Conservation (phyloP, 2,329 filamentous ascomycete genomes). For the Alternaria sp. region DNA sequence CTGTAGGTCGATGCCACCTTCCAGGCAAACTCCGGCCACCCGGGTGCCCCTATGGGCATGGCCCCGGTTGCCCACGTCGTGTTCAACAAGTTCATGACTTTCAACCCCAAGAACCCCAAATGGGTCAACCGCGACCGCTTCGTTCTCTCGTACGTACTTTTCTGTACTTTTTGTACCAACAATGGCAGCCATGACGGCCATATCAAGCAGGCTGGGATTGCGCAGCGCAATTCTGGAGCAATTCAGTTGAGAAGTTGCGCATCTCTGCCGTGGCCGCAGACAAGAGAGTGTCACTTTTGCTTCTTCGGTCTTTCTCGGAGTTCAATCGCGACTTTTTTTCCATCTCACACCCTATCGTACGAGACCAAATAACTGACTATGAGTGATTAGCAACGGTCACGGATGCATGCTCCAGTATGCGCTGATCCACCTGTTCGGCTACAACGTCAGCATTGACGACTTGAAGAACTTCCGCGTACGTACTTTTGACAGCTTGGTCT, state of each 20-base stretch:
- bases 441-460: constrained; percentile 85
- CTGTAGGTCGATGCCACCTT: constrained; percentile 94
- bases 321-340: neutral
- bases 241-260: constrained; percentile 11
- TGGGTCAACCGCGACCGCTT: constrained; percentile 99
- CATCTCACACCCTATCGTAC: neutral
- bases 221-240: constrained; percentile 7
- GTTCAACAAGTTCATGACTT: constrained; percentile 99
- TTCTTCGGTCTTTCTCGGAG: neutral
- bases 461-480: constrained; percentile 95
- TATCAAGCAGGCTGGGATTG: neutral
- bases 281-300: constrained; percentile 12
- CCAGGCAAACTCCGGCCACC: constrained; percentile 96
- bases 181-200: neutral
- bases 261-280: constrained; percentile 30
- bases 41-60: constrained; percentile 97
- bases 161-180: neutral
- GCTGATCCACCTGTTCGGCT: constrained; percentile 95
- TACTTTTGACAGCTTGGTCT: constrained; percentile 60
- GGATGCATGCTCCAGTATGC: constrained; percentile 99
- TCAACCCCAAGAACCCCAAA: constrained; percentile 98
- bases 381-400: constrained; percentile 85
- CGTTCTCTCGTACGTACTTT: constrained; percentile 87
- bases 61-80: constrained; percentile 95
- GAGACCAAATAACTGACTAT: constrained; percentile 1